Conservation (phyloP, 2,329 filamentous ascomycete genomes). For the Trichophyton simii region DNA sequence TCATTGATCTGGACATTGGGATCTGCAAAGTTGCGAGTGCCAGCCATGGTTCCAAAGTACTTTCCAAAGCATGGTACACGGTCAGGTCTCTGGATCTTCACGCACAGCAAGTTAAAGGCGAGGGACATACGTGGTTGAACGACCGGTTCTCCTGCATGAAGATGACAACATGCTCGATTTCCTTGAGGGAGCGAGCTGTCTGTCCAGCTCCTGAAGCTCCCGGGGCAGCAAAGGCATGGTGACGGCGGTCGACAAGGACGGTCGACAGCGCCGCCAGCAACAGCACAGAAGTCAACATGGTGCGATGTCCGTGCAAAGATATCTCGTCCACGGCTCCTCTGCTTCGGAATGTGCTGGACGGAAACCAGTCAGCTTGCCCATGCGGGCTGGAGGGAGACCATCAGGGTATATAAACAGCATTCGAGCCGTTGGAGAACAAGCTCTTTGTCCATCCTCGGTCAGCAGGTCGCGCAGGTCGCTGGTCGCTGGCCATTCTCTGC, state of each 20-base stretch:
- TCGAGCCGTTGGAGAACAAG: neutral
- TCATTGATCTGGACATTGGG: conserved; percentile 43
- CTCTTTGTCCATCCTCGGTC: neutral
- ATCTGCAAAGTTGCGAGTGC: conserved; percentile 44
- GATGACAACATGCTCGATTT: conserved; percentile 46
- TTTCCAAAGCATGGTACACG: neutral
- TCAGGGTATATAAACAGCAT: neutral
- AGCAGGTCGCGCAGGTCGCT: neutral
- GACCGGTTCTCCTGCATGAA: conserved; percentile 45
- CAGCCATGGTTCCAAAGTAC: conserved; percentile 46
- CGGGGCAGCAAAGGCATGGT: neutral
- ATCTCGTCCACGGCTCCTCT: too few relatives aligned
- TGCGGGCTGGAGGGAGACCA: neutral
- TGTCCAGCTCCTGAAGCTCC: conserved; percentile 5
- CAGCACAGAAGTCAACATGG: conserved; percentile 3
- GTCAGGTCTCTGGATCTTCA: neutral
- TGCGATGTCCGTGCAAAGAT: too few relatives aligned
- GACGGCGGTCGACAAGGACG: conserved; percentile 8
- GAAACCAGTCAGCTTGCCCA: neutral
- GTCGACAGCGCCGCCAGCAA: conserved; percentile 3
- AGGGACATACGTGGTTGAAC: conserved; percentile 24
- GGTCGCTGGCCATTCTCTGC: neutral
- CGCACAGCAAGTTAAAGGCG: neutral
- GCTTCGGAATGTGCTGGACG: too few relatives aligned
- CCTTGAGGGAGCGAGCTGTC: conserved; percentile 32